Evolutionary conservation across 2,329 filamentous ascomycete species (phyloP), one percentile per base, ranked within the genome.

Genomic region (Stagonosporopsis rhizophila): DNA sequence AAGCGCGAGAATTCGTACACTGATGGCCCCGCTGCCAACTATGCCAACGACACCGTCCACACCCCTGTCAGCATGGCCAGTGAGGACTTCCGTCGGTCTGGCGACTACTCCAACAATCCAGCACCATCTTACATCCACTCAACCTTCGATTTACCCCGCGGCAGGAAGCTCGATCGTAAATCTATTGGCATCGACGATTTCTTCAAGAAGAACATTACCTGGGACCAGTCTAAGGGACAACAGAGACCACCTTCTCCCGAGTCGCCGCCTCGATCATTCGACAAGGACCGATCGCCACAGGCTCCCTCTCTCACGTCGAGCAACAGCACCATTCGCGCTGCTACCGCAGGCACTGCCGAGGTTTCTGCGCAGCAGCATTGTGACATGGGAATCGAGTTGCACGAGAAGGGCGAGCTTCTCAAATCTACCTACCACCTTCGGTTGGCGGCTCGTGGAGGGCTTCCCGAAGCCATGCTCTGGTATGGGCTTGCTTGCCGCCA

Each of bases 341-440:
- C 62, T 79, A 55, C 53, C n/a, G 63, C 59, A 25, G 51, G 62
- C 7, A 56, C 65, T 2, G 84, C 86, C 2, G 90, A 92, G 28
- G 87, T 92, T 70, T 89, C 90, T 3, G 83, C 91, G 0, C 93
- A 98, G 64, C 90, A 98, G 57, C 94, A 99, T 73, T 85, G 98
- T 41, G 84, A 89, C 25, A 95, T 94, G 77, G 95, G 92, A 8
- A 95, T 99, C 54, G 88, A 91, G 59, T 89, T 92, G 57, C 95
- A 99, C 71, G 91, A 96, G 73, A 87, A 88, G 42, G 94, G 94
- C 17, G 89, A 90, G 11, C 80, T 96, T 27, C 92, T 93, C 61
- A 93, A 98, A 76, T 98, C 94, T 0, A 98, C 95, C 0, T 99
- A 98, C 72, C 95, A 99, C 73, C 83, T 99, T 40, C 89, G 95